Evolutionary conservation across 2,329 filamentous ascomycete genomes (phyloP), one percentile per base, ranked within the genome.

Genomic region (Epichloe typhina): DNA sequence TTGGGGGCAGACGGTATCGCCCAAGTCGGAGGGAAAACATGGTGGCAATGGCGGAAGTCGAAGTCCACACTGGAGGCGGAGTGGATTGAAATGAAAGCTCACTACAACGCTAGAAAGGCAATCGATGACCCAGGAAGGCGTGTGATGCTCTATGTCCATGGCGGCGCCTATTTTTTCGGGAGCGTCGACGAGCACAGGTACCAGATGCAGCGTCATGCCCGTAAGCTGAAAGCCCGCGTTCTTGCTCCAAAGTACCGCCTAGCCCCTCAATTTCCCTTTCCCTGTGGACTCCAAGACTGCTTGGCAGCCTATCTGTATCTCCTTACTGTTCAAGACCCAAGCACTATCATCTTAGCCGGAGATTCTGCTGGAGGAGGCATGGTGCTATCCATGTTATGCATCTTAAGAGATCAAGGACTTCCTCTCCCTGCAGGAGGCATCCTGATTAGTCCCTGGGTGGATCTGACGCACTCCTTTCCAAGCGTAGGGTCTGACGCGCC

Each of bases 161-260:
- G 93, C 13, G 91, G 91, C 6, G 91, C 86, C 19, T 97, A 95
- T 68, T 98, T 84, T 69, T 97, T 98, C 64, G 91, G 93, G 13
- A 94, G 88, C 59, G 84, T 96, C 38, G 90, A 96, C 62, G 90
- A 95, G 66, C 93, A 97, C 71, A 83, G 93, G n/a, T 97, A 97
- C 69, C 91, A 97, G 73, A 82, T 98, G 75, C 93, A 98, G 67
- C 79, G 91, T 46, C 90, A 97, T 74, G 93, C 93, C 31, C 79
- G 93, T 50, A 97, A 97, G 69, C 75, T 98, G 54, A 89, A 93
- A 66, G 91, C 89, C 17, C 78, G 89, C 50, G 85, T 96, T 7
- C 82, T 97, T 65, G 89, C 91, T 23, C 86, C 91, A 5, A 75
- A 82, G 54, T 98, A 97, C 66, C 81, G 93, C 40, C 75, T 98